phyloP scores from a whole-genome alignment of 768 basidiomycete genomes.

The Tylopilus subfusipes region DNA sequence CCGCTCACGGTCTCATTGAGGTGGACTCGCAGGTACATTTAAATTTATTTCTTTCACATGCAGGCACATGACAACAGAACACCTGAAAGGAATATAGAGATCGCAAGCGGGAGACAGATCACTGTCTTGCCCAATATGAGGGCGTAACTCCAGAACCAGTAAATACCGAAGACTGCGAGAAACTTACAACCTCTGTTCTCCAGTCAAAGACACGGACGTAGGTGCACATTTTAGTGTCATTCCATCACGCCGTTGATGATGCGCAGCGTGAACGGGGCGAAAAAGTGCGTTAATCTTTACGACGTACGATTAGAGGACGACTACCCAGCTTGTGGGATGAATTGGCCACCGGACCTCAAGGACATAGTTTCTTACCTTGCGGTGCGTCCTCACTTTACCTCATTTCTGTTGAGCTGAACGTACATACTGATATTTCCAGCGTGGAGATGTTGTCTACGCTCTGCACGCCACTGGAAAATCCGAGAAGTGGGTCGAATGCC shows the following conservation, averaged over 20 bases:
- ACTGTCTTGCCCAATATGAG: constrained; percentile 51
- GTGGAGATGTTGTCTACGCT: constrained; percentile 73
- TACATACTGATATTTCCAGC: constrained; percentile 41
- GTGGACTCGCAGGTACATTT: constrained; percentile 59
- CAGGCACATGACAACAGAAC: neutral
- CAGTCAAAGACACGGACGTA: constrained; percentile 23
- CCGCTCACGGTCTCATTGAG: constrained; percentile 75
- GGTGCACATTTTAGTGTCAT: constrained; percentile 1
- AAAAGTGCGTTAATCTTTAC: constrained; percentile 90
- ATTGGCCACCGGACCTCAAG: constrained; percentile 89
- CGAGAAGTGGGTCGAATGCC: constrained; percentile 88
- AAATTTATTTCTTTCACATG: neutral
- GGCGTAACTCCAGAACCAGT: constrained; percentile 50
- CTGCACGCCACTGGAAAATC: constrained; percentile 78
- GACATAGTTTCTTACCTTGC: constrained; percentile 75
- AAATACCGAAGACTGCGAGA: constrained; percentile 53
- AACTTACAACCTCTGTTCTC: constrained; percentile 47
- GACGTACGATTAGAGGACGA: constrained; percentile 89
- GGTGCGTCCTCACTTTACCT: constrained; percentile 46
- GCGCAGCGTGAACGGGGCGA: constrained; percentile 58
- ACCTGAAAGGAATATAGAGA: constrained; percentile 54
- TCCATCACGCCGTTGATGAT: neutral
- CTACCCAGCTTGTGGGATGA: constrained; percentile 90
- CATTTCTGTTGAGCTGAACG: neutral
- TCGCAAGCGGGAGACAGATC: constrained; percentile 53